Conservation (phyloP, 1,139 yeast species). For the Scheffersomyces insectosa region DNA sequence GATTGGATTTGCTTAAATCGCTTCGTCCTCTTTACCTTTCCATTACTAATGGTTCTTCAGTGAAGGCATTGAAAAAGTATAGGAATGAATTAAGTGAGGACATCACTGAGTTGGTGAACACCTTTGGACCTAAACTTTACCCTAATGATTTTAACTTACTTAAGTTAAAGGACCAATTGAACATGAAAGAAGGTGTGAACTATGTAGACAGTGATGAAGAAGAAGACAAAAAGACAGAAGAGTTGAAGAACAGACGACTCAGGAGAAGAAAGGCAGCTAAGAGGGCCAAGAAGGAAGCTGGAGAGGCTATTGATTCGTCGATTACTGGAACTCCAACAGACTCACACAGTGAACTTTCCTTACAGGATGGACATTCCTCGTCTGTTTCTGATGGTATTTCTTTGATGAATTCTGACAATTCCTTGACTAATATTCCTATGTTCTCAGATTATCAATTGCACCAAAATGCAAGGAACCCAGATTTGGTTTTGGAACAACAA, state of each 20-base stretch:
- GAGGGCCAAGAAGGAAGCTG: constrained; percentile 16
- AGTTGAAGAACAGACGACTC: constrained; percentile 48
- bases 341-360: constrained; percentile 22
- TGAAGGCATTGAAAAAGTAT: constrained; percentile 48
- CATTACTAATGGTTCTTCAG: constrained; percentile 61
- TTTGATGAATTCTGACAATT: constrained; percentile 51
- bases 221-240: constrained; percentile 58
- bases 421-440: constrained; percentile 57
- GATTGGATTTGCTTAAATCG: constrained; percentile 83
- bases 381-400: constrained; percentile 55
- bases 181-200: constrained; percentile 24
- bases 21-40: constrained; percentile 81
- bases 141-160: constrained; percentile 49
- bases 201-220: constrained; percentile 51
- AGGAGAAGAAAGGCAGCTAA: constrained; percentile 27
- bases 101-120: constrained; percentile 45
- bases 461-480: constrained; percentile 30
- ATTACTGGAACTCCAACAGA: constrained; percentile 5
- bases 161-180: constrained; percentile 33
- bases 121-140: constrained; percentile 46
- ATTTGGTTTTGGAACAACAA: constrained; percentile 25
- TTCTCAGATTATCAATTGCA: constrained; percentile 49
- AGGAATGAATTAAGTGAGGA: constrained; percentile 43
- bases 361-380: constrained; percentile 28
- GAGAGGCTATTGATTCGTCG: constrained; percentile 6